Percentiles rank a stretch among this genome's conserved stretches.
phyloP scores from a whole-genome alignment of 2,329 filamentous ascomycete species.

The Diaporthe citrichinensis region DNA sequence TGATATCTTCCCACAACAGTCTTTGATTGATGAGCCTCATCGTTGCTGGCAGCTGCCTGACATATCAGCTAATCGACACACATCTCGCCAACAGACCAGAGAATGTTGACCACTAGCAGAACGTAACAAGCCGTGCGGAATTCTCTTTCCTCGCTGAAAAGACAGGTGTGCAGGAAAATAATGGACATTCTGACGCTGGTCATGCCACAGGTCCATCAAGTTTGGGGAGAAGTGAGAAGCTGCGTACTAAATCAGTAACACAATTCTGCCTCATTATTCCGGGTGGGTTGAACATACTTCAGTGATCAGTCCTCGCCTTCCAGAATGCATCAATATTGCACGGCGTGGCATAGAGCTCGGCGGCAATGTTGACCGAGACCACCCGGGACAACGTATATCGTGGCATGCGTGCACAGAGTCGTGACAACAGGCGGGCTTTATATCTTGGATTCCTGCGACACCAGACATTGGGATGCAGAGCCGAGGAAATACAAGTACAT shows the following conservation, averaged over 20 bases:
- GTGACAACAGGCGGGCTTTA: neutral
- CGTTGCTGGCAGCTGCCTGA: neutral
- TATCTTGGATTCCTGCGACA: neutral
- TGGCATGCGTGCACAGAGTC: neutral
- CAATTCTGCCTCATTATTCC: neutral
- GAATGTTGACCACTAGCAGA: neutral
- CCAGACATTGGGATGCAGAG: neutral
- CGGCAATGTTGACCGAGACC: neutral
- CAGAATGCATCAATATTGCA: neutral
- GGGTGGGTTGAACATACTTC: neutral
- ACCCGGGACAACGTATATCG: neutral
- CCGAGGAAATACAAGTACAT: neutral
- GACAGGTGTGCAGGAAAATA: neutral
- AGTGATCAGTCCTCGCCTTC: neutral
- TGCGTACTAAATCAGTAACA: neutral
- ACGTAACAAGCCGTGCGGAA: neutral
- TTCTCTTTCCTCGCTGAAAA: neutral
- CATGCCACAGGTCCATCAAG: neutral
- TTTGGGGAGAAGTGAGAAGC: neutral
- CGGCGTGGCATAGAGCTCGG: neutral
- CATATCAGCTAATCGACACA: constrained; percentile 9
- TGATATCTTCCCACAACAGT: neutral
- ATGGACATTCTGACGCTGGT: neutral
- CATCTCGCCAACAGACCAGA: constrained; percentile 8
- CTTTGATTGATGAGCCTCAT: neutral